phyloP scores from a whole-genome alignment of 2,329 filamentous ascomycete genomes.

The Trichophyton mentagrophytes region DNA sequence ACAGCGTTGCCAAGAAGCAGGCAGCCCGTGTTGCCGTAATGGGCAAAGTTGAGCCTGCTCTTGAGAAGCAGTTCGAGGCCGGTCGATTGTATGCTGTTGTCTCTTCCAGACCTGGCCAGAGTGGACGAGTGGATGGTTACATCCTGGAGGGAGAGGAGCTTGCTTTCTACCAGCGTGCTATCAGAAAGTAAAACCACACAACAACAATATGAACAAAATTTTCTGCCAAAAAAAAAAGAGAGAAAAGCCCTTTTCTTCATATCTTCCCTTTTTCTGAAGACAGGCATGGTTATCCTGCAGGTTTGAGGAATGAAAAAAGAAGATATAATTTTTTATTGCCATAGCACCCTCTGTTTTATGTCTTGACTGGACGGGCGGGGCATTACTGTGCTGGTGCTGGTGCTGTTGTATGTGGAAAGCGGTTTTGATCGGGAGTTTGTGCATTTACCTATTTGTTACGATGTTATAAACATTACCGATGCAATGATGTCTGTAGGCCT shows the following conservation, averaged over 20 bases:
- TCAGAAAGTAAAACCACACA: conserved; percentile 70
- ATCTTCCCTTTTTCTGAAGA: conserved; percentile 13
- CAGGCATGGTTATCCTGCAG: conserved; percentile 17
- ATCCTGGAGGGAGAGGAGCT: conserved; percentile 98
- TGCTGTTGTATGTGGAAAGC: conserved; percentile 14
- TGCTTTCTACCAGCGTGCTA: conserved; percentile 99
- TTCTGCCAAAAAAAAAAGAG: conserved; percentile 14
- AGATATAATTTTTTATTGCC: background rate
- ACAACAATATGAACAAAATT: conserved; percentile 7
- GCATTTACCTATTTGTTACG: conserved; percentile 17
- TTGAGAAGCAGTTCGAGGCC: conserved; percentile 99
- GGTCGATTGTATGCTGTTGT: conserved; percentile 93
- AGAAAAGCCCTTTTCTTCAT: conserved; percentile 3
- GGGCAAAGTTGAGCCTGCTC: conserved; percentile 83
- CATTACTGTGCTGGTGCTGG: background rate
- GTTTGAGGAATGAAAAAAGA: background rate
- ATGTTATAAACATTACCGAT: conserved; percentile 18
- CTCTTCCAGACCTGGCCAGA: conserved; percentile 88
- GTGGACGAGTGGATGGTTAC: conserved; percentile 92
- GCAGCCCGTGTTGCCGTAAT: conserved; percentile 63
- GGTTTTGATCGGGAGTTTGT: conserved; percentile 22
- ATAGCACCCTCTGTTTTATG: background rate
- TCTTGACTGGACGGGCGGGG: background rate
- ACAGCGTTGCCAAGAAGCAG: conserved; percentile 94
- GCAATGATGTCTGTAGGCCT: conserved; percentile 29